Percentiles rank a stretch among this genome's conserved stretches.
Conservation (phyloP, 163 green algal species). For the Prototheca wickerhamii region DNA sequence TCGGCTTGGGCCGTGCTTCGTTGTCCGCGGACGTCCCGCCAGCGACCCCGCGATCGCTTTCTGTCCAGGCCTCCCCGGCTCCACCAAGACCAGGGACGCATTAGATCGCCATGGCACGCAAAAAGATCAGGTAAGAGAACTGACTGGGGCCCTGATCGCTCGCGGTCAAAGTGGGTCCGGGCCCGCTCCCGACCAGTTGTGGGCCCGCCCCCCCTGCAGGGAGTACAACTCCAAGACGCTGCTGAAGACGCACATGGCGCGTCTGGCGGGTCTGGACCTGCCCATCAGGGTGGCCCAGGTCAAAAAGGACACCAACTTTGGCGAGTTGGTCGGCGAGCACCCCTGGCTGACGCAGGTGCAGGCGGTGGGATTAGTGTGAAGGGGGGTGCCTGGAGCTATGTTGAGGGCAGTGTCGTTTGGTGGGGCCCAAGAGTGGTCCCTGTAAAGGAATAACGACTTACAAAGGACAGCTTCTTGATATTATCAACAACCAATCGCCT, state of each 20-base stretch:
- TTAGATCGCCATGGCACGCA: constrained; percentile 45
- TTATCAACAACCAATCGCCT: too few species aligned
- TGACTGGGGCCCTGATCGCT: too few species aligned
- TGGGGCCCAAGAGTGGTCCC: background rate
- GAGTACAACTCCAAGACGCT: constrained; percentile 86
- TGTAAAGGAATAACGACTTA: background rate
- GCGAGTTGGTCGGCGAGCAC: constrained; percentile 31
- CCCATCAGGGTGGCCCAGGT: constrained; percentile 68
- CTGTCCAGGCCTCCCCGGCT: too few species aligned
- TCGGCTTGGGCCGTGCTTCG: too few species aligned
- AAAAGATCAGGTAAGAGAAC: constrained; percentile 44
- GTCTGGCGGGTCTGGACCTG: constrained; percentile 66
- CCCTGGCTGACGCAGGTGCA: constrained; percentile 23
- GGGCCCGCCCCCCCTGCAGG: constrained; percentile 1
- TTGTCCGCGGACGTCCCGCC: too few species aligned
- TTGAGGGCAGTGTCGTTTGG: too few species aligned
- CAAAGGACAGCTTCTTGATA: background rate
- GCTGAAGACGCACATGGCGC: constrained; percentile 62
- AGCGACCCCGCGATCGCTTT: too few species aligned
- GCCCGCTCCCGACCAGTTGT: background rate
- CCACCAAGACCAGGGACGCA: too few species aligned
- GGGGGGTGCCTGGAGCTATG: background rate
- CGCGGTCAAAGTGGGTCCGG: background rate
- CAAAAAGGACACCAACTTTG: constrained; percentile 28
- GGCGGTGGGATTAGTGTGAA: background rate